A percentile compares a stretch with the other conserved stretches of the same genome.
phyloP scores from a whole-genome alignment of 2,329 filamentous ascomycete genomes.

The Sporothrix euskadiensis region DNA sequence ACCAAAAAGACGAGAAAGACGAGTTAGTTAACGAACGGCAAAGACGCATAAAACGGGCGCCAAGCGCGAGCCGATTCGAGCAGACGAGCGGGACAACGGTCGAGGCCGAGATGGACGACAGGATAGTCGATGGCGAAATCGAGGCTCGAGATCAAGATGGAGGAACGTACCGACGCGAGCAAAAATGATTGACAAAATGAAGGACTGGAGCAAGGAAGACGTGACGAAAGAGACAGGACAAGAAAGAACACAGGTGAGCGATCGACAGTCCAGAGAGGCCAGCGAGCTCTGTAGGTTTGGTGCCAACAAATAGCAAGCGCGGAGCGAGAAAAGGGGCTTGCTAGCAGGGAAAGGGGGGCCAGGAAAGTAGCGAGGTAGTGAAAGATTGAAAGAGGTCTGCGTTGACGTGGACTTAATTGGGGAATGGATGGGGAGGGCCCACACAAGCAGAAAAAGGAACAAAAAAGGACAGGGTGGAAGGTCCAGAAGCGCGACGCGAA shows the following conservation, averaged over 20 bases:
- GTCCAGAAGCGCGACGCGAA: constrained; percentile 15
- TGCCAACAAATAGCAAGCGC: constrained; percentile 8
- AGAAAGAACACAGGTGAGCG: constrained; percentile 14
- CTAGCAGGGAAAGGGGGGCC: constrained; percentile 19
- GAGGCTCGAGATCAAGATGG: background rate
- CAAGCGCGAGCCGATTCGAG: background rate
- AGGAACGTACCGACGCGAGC: constrained; percentile 5
- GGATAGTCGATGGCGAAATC: background rate
- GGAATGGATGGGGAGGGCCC: constrained; percentile 15
- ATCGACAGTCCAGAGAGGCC: constrained; percentile 18
- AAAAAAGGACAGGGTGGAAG: constrained; percentile 10
- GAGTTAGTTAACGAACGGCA: constrained; percentile 1
- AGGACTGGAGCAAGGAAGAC: background rate
- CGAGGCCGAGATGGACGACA: background rate
- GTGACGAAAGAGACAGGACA: background rate
- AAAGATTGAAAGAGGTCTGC: background rate
- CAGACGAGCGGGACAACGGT: background rate
- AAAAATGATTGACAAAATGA: background rate
- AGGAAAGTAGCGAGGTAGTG: background rate
- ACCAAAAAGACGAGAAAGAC: background rate
- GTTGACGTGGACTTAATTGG: constrained; percentile 29
- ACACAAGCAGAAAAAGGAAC: constrained; percentile 20
- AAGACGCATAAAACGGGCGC: background rate
- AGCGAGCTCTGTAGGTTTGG: background rate
- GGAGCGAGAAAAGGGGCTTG: constrained; percentile 26